These are phyloP conservation scores for Pneumocystis wakefieldiae DNA, from an alignment of 1,139 yeast genomes.

Conservation along the genomic window DNA sequence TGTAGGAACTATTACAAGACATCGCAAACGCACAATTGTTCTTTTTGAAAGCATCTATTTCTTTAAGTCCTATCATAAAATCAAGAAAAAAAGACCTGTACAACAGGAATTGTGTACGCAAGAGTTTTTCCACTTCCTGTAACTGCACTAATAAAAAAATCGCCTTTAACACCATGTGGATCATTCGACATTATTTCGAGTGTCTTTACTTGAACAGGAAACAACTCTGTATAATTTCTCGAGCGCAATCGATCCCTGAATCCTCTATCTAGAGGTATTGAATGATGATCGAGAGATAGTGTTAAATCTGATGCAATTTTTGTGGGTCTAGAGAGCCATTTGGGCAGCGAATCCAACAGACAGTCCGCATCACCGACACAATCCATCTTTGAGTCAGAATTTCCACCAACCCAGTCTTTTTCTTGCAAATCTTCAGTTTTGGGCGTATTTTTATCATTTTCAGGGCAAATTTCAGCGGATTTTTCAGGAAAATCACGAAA, in stretches of 20 bases:
- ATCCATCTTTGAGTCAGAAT: too few relatives aligned
- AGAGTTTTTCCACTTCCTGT: slow-evolving; percentile 96
- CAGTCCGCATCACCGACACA: neutral
- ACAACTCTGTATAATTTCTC: slow-evolving; percentile 32
- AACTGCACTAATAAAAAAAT: slow-evolving; percentile 70
- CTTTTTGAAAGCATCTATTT: slow-evolving; percentile 35
- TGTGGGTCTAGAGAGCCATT: slow-evolving; percentile 56
- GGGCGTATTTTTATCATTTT: too few relatives aligned
- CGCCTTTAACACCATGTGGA: slow-evolving; percentile 35
- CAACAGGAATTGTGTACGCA: slow-evolving; percentile 73
- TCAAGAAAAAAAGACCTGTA: slow-evolving; percentile 30
- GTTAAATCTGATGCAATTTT: slow-evolving; percentile 28
- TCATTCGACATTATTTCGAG: slow-evolving; percentile 37
- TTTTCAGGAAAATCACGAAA: slow-evolving; percentile 34
- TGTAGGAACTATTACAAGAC: slow-evolving; percentile 77
- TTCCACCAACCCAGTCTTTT: too few relatives aligned
- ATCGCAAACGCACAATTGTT: slow-evolving; percentile 58
- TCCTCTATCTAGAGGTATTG: slow-evolving; percentile 2
- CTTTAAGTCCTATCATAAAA: neutral
- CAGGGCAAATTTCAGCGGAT: too few relatives aligned
- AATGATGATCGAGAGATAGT: slow-evolving; percentile 21
- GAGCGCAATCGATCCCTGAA: slow-evolving; percentile 16
- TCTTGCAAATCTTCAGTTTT: too few relatives aligned
- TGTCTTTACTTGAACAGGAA: slow-evolving; percentile 32
- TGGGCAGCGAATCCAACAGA: slow-evolving; percentile 19